Conservation (phyloP, 495 filamentous ascomycete species). For the Penicillium silybi region DNA sequence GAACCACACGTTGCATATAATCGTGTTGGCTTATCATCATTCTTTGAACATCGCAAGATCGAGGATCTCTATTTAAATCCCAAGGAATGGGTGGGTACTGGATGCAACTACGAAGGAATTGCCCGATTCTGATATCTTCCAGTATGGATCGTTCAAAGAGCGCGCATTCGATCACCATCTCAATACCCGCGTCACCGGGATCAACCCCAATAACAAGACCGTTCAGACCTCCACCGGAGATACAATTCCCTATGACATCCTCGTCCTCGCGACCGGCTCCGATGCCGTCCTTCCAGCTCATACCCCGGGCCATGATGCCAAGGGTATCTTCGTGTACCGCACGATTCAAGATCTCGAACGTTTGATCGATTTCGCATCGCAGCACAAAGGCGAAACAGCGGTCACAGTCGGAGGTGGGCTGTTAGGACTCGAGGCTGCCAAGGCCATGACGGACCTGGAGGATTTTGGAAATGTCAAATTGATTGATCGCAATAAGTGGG, state of each 20-base stretch:
- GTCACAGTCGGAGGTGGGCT: slow-evolving; percentile 89
- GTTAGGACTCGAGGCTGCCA: slow-evolving; percentile 88
- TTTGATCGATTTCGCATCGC: slow-evolving; percentile 68
- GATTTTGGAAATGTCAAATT: slow-evolving; percentile 75
- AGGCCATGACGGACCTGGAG: slow-evolving; percentile 88
- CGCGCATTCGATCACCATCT: slow-evolving; percentile 75
- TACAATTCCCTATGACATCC: slow-evolving; percentile 76
- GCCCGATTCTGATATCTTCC: background rate
- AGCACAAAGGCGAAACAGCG: slow-evolving; percentile 64
- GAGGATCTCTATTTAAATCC: slow-evolving; percentile 91
- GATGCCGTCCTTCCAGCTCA: slow-evolving; percentile 77
- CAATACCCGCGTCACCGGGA: slow-evolving; percentile 72
- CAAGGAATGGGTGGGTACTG: slow-evolving; percentile 72
- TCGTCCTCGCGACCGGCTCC: slow-evolving; percentile 89
- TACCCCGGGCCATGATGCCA: slow-evolving; percentile 80
- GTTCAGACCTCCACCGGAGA: slow-evolving; percentile 70
- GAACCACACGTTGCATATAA: slow-evolving; percentile 93
- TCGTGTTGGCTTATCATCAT: slow-evolving; percentile 89
- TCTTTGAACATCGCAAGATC: slow-evolving; percentile 86
- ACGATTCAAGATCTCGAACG: slow-evolving; percentile 81
- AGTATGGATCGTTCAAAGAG: slow-evolving; percentile 56
- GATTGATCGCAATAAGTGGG: slow-evolving; percentile 88
- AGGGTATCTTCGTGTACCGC: slow-evolving; percentile 92
- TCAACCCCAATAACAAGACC: slow-evolving; percentile 59
- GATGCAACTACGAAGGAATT: background rate